phyloP scores from a whole-genome alignment of 305 asterid genomes.

The Nicotiana rustica region DNA sequence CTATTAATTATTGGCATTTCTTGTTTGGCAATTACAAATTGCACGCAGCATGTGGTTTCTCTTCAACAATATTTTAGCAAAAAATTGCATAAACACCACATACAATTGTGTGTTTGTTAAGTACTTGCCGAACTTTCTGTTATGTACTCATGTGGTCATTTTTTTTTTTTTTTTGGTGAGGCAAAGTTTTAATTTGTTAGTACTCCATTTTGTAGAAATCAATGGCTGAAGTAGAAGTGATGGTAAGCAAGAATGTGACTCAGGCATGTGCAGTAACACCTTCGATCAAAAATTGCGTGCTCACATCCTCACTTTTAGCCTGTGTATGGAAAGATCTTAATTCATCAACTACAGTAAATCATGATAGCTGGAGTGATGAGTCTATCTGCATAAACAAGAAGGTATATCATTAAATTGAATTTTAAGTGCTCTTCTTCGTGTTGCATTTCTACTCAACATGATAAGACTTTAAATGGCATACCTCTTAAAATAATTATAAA shows the following conservation, averaged over 20 bases:
- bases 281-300: conserved; percentile 69
- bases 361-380: conserved; percentile 85
- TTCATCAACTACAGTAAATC: conserved; percentile 59
- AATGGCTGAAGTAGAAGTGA: conserved; percentile 78
- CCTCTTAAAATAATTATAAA: too few species aligned
- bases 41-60: neutral
- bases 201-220: conserved; percentile 57
- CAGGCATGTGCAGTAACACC: conserved; percentile 75
- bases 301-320: conserved; percentile 89
- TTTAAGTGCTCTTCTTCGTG: too few species aligned
- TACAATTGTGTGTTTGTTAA: neutral
- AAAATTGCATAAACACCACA: neutral
- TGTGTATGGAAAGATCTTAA: conserved; percentile 71
- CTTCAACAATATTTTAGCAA: neutral
- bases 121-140: neutral
- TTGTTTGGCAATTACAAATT: neutral
- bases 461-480: neutral
- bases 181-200: neutral
- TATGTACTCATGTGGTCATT: neutral
- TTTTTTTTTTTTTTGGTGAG: neutral
- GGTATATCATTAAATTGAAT: conserved; percentile 45
- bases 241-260: conserved; percentile 65
- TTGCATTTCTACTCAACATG: too few species aligned
- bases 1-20: neutral
- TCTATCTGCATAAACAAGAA: conserved; percentile 68